Base-by-base conservation (phyloP, 2,329 filamentous ascomycete genomes). In the Pyrenochaeta sp. region DNA sequence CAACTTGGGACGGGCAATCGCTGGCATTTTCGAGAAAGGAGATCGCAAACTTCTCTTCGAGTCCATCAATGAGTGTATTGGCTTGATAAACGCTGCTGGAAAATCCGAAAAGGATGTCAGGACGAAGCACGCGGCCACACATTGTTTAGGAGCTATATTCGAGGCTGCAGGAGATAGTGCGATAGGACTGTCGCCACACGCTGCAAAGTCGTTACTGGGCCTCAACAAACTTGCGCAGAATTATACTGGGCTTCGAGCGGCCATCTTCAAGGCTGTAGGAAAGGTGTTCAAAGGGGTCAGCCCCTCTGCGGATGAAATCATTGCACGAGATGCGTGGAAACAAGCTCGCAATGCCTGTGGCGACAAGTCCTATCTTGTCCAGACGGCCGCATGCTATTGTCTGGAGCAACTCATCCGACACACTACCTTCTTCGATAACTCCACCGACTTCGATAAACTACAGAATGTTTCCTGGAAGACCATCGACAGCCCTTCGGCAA, bases 251-350 rank as follows among this genome's bases (percentile, higher is more conserved):
- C 75, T 96, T 41, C 85, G 92, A 47, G 89, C 88, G 11, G 86
- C 89, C 13, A 80, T 91, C 15, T 90, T 96, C 63, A 81, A 78
- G 30, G 84, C 90, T 1, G 72, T 96, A 35, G 85, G 83, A 28
- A 92, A 91, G 73, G 82, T 96, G 27, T 79, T 87, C 18, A 81
- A 80, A 45, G 93, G 92, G 69, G 83, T 96, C 19, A 81, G 83
- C 41, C 78, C 80, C 4, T 90, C 89, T 48, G 80, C 93, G 60
- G 94, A 99, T 59, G 94, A 99, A 71, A 78, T 77, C 41, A 79
- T 92, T 24, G 89, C 89, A n/a, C 85, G 91, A 63, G 92, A 96
- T 68, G 83, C 95, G 11, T 97, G 91, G 90, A 99, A 96, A 72
- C 89, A 93, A 68, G 87, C 86, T 18, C 85, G 94, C 51, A 90